These are phyloP conservation scores for Puccinellia tenuiflora DNA, from an alignment of 176 grass and related monocot genomes.

Conservation along the genomic window DNA sequence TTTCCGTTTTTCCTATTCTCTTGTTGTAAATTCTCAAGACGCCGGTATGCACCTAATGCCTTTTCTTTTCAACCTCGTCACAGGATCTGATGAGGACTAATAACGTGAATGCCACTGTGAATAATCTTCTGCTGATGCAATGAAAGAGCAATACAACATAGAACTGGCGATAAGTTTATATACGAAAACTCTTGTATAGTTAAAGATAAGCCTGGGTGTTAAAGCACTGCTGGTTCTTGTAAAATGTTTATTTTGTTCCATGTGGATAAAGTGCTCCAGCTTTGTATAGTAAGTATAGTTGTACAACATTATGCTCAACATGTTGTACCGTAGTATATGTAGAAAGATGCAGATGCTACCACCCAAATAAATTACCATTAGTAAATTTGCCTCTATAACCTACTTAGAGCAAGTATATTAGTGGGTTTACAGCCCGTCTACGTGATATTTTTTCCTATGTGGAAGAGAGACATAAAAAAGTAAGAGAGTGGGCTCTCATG, in stretches of 20 bases:
- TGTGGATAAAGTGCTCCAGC: not conserved
- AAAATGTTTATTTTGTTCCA: slow-evolving; percentile 42
- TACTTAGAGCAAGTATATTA: too few species aligned
- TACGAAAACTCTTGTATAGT: slow-evolving; percentile 48
- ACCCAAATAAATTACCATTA: slow-evolving; percentile 38
- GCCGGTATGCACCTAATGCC: not conserved
- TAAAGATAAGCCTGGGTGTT: slow-evolving; percentile 37
- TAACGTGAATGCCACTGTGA: slow-evolving; percentile 97
- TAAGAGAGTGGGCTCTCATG: too few species aligned
- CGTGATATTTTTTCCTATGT: too few species aligned
- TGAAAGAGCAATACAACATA: slow-evolving; percentile 39
- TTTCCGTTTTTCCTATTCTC: not conserved
- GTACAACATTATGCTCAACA: slow-evolving; percentile 29
- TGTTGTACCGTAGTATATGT: slow-evolving; percentile 31
- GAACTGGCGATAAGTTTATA: slow-evolving; percentile 33
- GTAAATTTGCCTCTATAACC: too few species aligned
- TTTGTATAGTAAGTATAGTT: slow-evolving; percentile 50
- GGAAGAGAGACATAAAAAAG: too few species aligned
- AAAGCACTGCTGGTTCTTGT: slow-evolving; percentile 27
- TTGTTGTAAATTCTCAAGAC: slow-evolving; percentile 5
- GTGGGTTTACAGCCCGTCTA: too few species aligned
- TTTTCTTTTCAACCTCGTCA: slow-evolving; percentile 12
- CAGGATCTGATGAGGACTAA: slow-evolving; percentile 97
- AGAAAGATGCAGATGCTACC: slow-evolving; percentile 26
- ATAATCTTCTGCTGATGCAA: slow-evolving; percentile 98